Evolutionary conservation across 2,329 filamentous ascomycete genomes (phyloP).

Genomic region (Fusarium goolgardi): DNA sequence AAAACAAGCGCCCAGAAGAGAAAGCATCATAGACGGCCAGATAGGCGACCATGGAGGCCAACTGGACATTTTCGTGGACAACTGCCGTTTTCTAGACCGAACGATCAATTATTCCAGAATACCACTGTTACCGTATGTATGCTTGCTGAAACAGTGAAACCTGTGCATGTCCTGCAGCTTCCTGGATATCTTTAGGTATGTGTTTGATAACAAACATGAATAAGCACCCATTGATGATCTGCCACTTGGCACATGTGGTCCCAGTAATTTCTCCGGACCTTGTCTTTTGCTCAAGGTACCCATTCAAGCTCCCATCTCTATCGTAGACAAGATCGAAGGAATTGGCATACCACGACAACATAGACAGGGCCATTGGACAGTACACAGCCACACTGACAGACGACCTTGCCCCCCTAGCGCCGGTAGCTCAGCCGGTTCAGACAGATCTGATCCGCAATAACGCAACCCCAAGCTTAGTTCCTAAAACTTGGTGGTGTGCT

Average conservation of each 20-base stretch:
- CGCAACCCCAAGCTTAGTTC: constrained; percentile 28
- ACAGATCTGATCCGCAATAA: constrained; percentile 36
- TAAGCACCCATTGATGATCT: constrained; percentile 37
- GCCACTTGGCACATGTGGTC: constrained; percentile 42
- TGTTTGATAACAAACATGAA: neutral
- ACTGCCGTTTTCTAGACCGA: constrained; percentile 12
- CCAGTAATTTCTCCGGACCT: constrained; percentile 35
- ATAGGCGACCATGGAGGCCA: constrained; percentile 17
- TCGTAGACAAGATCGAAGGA: constrained; percentile 20
- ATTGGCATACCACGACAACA: constrained; percentile 26
- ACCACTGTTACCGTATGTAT: constrained; percentile 2
- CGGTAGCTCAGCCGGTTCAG: constrained; percentile 34
- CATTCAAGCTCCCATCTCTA: neutral
- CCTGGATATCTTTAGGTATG: constrained; percentile 3
- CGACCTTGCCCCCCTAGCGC: constrained; percentile 23
- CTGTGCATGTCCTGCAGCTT: neutral
- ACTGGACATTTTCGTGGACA: constrained; percentile 9
- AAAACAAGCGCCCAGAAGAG: constrained; percentile 40
- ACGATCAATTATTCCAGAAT: constrained; percentile 3
- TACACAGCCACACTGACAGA: constrained; percentile 14
- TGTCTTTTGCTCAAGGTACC: constrained; percentile 15
- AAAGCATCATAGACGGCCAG: constrained; percentile 26
- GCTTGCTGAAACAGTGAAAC: constrained; percentile 10
- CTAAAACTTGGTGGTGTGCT: constrained; percentile 21
- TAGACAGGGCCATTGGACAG: constrained; percentile 28